These are phyloP conservation scores for Euphorbia lathyris DNA, from an alignment of 345 rosid species.

Conservation along the genomic window DNA sequence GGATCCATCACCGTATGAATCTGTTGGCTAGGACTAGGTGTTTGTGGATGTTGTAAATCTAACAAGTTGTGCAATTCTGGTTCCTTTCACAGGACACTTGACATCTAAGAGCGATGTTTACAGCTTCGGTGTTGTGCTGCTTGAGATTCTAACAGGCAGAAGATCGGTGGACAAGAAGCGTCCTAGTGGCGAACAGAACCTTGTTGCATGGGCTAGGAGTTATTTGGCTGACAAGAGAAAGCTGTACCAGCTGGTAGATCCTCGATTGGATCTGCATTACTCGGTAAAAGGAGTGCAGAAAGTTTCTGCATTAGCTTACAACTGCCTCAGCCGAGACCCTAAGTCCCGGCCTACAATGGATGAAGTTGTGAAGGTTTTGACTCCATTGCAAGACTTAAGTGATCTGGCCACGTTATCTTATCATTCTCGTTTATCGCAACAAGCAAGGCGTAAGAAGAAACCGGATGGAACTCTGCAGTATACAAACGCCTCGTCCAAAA, in stretches of 20 bases:
- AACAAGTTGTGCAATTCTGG: conserved; percentile 10
- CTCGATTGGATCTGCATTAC: conserved; percentile 30
- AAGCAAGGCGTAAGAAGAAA: conserved; percentile 64
- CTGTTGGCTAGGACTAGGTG: background rate
- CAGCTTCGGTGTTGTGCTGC: conserved; percentile 34
- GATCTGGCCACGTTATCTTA: conserved; percentile 30
- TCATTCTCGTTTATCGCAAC: conserved; percentile 45
- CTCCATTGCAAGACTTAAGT: conserved; percentile 28
- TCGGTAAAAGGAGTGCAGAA: conserved; percentile 31
- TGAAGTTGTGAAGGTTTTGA: conserved; percentile 31
- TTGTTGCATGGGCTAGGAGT: conserved; percentile 31
- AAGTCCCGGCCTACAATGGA: conserved; percentile 34
- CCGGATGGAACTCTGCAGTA: conserved; percentile 42
- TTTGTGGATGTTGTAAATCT: background rate
- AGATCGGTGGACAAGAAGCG: conserved; percentile 38
- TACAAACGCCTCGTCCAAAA: conserved; percentile 34
- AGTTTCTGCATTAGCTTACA: conserved; percentile 30
- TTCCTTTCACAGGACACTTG: conserved; percentile 27
- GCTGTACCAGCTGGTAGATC: conserved; percentile 31
- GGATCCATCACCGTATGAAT: too few relatives aligned
- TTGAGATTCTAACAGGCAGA: conserved; percentile 33
- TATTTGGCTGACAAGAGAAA: conserved; percentile 33
- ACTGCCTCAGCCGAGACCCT: conserved; percentile 28
- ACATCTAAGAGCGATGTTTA: conserved; percentile 36
- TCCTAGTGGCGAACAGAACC: conserved; percentile 34